Evolutionary conservation across 2,329 filamentous ascomycete genomes (phyloP).

Genomic region (Fusarium sulawesiense): DNA sequence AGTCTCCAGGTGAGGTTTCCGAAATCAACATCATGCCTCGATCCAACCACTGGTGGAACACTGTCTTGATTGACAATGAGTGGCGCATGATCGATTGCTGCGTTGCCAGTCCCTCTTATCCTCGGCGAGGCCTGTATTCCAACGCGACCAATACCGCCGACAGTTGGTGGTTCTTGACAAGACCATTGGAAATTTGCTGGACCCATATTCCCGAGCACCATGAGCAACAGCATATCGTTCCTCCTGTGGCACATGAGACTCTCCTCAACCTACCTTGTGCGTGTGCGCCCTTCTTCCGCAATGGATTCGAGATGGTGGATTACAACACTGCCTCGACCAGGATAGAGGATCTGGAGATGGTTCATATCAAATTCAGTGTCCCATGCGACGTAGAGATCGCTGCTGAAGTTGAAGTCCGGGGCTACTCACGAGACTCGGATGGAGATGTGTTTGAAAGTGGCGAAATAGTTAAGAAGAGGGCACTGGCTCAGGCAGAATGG

Average conservation of each 20-base stretch:
- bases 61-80: constrained; percentile 89
- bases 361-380: constrained; percentile 88
- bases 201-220: constrained; percentile 92
- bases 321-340: constrained; percentile 90
- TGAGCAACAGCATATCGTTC: constrained; percentile 92
- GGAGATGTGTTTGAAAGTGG: constrained; percentile 95
- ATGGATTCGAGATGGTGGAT: constrained; percentile 81
- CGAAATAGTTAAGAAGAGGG: constrained; percentile 85
- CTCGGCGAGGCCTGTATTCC: constrained; percentile 81
- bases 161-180: constrained; percentile 91
- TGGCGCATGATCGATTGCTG: constrained; percentile 98
- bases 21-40: constrained; percentile 86
- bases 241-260: constrained; percentile 85
- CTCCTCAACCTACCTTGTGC: constrained; percentile 87
- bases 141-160: constrained; percentile 79
- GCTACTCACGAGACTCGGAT: constrained; percentile 83
- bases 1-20: constrained; percentile 83
- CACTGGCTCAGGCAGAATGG: constrained; percentile 93
- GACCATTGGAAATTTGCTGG: constrained; percentile 91
- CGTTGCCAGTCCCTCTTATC: constrained; percentile 90
- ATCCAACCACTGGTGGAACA: constrained; percentile 98
- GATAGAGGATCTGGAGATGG: constrained; percentile 92
- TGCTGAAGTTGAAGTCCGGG: constrained; percentile 89
- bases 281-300: constrained; percentile 88
- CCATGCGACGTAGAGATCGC: constrained; percentile 91